Percentiles rank a stretch among this genome's conserved stretches.
These are phyloP conservation scores for Panicum hallii DNA, from an alignment of 202 grass and related monocot genomes.

Conservation along the genomic window DNA sequence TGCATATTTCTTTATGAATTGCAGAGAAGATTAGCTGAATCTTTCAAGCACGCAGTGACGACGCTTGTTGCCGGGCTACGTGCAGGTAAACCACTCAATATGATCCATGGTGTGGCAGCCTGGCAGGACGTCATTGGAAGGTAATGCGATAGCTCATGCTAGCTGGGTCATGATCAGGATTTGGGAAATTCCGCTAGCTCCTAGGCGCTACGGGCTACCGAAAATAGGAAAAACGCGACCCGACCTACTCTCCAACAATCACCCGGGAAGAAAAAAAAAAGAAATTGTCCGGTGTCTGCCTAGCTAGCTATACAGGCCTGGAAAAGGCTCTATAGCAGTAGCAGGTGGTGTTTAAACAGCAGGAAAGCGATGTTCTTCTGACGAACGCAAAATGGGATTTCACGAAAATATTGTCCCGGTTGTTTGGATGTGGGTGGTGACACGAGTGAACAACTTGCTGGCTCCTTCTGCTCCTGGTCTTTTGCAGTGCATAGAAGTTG, in stretches of 20 bases:
- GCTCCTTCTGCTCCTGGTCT: neutral
- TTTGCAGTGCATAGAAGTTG: too few species aligned
- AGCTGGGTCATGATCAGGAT: neutral
- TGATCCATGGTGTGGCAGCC: too few species aligned
- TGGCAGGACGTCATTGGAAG: neutral
- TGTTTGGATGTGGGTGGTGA: slow-evolving; percentile 7
- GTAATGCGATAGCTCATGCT: neutral
- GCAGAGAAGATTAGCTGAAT: neutral
- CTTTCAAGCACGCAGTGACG: neutral
- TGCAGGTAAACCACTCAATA: slow-evolving; percentile 35
- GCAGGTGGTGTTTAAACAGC: neutral
- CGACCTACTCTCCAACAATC: slow-evolving; percentile 6
- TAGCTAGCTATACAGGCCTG: neutral
- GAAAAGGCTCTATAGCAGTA: neutral
- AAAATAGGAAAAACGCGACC: slow-evolving; percentile 26
- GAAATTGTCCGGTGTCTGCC: neutral
- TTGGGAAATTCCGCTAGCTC: neutral
- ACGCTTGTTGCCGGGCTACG: neutral
- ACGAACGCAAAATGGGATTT: neutral
- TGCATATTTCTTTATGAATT: neutral
- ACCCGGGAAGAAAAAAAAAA: neutral
- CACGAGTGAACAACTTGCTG: neutral
- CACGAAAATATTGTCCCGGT: neutral
- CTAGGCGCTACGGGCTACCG: slow-evolving; percentile 16
- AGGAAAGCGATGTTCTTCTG: neutral